A percentile compares a stretch with the other conserved stretches of the same genome.
Conservation (phyloP, 208 protist species). For the Trypanosoma theileri region DNA sequence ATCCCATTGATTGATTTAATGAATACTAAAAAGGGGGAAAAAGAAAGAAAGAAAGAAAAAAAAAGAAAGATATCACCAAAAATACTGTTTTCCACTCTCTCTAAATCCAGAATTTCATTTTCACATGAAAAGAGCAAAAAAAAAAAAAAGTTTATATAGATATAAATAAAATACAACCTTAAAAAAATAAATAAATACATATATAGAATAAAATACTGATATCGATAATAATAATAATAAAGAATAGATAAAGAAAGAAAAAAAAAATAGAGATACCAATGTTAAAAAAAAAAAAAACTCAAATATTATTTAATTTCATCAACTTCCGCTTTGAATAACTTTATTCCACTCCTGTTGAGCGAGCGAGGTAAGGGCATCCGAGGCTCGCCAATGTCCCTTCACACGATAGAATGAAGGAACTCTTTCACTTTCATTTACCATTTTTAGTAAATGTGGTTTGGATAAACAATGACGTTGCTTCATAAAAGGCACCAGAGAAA, state of each 20-base stretch:
- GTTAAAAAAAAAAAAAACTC: background rate
- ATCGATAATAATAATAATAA: background rate
- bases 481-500: slow-evolving; percentile 16
- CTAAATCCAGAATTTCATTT: background rate
- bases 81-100: no score
- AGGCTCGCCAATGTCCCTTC: slow-evolving; percentile 11
- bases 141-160: background rate
- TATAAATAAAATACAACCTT: slow-evolving; percentile 7
- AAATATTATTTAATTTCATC: background rate
- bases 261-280: background rate
- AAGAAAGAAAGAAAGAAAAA: slow-evolving; percentile 17
- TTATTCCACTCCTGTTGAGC: slow-evolving; percentile 20
- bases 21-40: background rate
- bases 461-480: slow-evolving; percentile 18
- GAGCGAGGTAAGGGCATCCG: slow-evolving; percentile 3
- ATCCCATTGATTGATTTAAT: slow-evolving; percentile 17
- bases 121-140: background rate
- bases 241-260: background rate
- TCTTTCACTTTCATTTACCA: background rate
- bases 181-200: slow-evolving; percentile 6
- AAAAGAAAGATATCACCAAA: slow-evolving; percentile 25
- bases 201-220: no score
- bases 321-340: slow-evolving; percentile 3
- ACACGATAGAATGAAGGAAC: background rate
- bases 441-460: background rate